Evolutionary conservation across 495 filamentous ascomycete genomes (phyloP).

Genomic region (Penicillium ucsense): DNA sequence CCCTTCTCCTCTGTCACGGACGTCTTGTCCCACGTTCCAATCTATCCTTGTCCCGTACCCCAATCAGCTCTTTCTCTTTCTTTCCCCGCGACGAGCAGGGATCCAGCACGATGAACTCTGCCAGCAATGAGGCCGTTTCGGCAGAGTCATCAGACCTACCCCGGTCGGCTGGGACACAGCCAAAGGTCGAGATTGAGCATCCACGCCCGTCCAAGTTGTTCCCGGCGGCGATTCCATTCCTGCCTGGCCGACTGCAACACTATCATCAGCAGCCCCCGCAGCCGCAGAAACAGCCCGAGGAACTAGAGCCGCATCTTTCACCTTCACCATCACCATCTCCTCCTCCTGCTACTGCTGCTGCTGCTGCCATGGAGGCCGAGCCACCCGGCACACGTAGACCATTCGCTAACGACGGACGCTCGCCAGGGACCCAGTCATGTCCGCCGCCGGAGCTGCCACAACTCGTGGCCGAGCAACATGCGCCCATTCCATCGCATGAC

Average conservation of each 20-base stretch:
- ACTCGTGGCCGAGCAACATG: constrained; percentile 85
- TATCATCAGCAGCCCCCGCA: background rate
- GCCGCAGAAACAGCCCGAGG: background rate
- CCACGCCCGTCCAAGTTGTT: background rate
- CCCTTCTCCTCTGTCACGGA: background rate
- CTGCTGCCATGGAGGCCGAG: background rate
- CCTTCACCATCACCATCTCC: background rate
- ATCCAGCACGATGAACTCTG: background rate
- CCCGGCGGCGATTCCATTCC: background rate
- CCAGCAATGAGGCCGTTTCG: background rate
- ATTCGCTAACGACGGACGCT: constrained; percentile 16
- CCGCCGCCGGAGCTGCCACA: constrained; percentile 84
- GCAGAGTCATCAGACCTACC: background rate
- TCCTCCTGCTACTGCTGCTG: background rate
- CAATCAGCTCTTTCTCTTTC: background rate
- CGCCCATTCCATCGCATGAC: constrained; percentile 72
- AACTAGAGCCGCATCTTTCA: too few relatives aligned
- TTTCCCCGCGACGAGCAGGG: background rate
- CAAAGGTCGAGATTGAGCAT: background rate
- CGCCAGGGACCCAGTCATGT: constrained; percentile 76
- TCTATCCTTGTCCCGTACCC: background rate
- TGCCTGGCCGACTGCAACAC: background rate
- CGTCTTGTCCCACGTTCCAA: background rate
- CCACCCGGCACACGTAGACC: constrained; percentile 1
- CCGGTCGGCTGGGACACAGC: background rate